Percentiles rank a stretch among this genome's conserved stretches.
These are phyloP conservation scores for Mycena venus DNA, from an alignment of 768 basidiomycete species.

Conservation along the genomic window DNA sequence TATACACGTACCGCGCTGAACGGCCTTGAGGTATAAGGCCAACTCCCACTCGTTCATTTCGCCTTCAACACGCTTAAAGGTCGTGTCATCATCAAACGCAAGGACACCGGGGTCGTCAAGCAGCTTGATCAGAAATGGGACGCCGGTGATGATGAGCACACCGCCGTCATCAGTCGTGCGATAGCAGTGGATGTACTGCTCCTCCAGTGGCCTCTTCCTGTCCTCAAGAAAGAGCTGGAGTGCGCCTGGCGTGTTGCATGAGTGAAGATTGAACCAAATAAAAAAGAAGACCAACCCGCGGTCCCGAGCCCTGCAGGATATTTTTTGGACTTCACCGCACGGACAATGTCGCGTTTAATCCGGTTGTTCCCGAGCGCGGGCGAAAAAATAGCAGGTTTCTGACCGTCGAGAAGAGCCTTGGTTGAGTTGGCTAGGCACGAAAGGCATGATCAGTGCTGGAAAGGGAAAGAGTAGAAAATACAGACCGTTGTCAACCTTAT, in stretches of 20 bases:
- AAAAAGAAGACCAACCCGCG: no score
- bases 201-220: conserved; percentile 41
- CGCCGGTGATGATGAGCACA: no score
- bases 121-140: conserved; percentile 19
- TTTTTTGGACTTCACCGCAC: background rate
- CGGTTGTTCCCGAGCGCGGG: conserved; percentile 20
- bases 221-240: no score
- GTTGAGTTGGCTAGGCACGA: conserved; percentile 23
- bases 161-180: conserved; percentile 18
- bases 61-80: background rate
- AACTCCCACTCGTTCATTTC: no score
- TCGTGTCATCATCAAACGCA: conserved; percentile 20
- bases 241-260: no score
- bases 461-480: background rate
- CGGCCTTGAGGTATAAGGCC: no score
- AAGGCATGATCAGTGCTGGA: no score
- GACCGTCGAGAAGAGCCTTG: background rate
- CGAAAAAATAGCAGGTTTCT: background rate
- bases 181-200: conserved; percentile 35
- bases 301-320: conserved; percentile 7
- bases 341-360: conserved; percentile 1
- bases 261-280: no score
- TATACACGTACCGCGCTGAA: no score
- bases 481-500: conserved; percentile 33
- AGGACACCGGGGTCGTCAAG: conserved; percentile 26